phyloP scores from a whole-genome alignment of 768 basidiomycete species.

The Amanita exitialis region DNA sequence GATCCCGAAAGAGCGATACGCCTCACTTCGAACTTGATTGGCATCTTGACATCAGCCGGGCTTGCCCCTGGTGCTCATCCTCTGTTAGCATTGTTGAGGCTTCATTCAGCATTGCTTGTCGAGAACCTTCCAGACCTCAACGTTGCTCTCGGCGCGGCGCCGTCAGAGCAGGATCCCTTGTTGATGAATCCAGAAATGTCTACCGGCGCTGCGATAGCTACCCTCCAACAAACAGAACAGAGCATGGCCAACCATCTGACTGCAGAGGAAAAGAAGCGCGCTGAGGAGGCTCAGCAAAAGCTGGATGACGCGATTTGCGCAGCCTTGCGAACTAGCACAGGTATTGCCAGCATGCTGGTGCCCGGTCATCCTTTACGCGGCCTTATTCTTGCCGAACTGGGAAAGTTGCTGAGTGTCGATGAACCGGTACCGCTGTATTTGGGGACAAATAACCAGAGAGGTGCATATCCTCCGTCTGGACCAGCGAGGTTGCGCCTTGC shows the following conservation, averaged over 20 bases:
- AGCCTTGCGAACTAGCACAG: conserved; percentile 43
- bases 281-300: conserved; percentile 30
- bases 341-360: conserved; percentile 40
- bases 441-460: conserved; percentile 3
- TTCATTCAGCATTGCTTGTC: conserved; percentile 61
- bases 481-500: conserved; percentile 53
- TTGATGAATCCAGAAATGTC: background rate
- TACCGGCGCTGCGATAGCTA: background rate
- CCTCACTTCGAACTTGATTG: conserved; percentile 55
- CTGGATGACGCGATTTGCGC: conserved; percentile 58
- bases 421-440: conserved; percentile 40
- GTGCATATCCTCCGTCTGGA: conserved; percentile 58
- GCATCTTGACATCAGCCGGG: conserved; percentile 48
- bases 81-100: conserved; percentile 61
- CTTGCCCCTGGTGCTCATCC: conserved; percentile 67
- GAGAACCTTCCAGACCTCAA: conserved; percentile 26
- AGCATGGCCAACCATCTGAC: background rate
- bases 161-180: background rate
- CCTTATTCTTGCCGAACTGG: conserved; percentile 68
- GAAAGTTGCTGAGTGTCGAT: conserved; percentile 73
- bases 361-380: conserved; percentile 72
- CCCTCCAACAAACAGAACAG: background rate
- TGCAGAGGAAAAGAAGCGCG: background rate
- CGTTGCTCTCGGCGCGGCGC: too few relatives aligned
- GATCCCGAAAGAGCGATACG: conserved; percentile 49